phyloP scores from a whole-genome alignment of 78 protist genomes.

The Dictyostelium discoideum region DNA sequence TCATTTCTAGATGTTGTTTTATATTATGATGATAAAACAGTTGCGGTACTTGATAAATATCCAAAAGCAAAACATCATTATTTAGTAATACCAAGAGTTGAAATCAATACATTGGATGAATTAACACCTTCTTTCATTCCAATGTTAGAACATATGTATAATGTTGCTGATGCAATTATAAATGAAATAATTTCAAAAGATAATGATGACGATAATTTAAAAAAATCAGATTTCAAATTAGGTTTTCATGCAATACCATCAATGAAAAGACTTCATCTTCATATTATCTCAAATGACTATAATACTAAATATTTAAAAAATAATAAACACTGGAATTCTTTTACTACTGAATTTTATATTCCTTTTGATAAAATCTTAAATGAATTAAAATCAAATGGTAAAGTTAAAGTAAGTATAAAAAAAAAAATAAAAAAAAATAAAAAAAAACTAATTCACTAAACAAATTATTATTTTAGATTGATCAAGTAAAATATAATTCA shows the following conservation, averaged over 20 bases:
- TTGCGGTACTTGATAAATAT: conserved; percentile 34
- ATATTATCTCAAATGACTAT: conserved; percentile 85
- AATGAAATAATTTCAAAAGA: neutral
- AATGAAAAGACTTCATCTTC: conserved; percentile 82
- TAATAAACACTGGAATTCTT: conserved; percentile 91
- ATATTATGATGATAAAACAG: neutral
- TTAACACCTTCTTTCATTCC: neutral
- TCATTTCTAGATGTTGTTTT: neutral
- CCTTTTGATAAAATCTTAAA: conserved; percentile 2
- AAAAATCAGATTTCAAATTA: conserved; percentile 1
- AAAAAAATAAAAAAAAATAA: neutral
- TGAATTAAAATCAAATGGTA: neutral
- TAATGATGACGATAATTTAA: neutral
- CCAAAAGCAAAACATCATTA: conserved; percentile 82
- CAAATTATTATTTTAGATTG: neutral
- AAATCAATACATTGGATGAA: neutral
- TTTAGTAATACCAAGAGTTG: conserved; percentile 49
- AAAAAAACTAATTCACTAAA: neutral
- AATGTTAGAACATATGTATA: conserved; percentile 32
- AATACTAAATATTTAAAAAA: conserved; percentile 77
- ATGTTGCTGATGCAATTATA: neutral
- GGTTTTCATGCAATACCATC: conserved; percentile 88
- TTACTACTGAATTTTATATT: conserved; percentile 85
- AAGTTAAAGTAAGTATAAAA: neutral
- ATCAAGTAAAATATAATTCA: neutral